Conservation (phyloP, 805 yeast species). For the Wickerhamiella domercqiae region DNA sequence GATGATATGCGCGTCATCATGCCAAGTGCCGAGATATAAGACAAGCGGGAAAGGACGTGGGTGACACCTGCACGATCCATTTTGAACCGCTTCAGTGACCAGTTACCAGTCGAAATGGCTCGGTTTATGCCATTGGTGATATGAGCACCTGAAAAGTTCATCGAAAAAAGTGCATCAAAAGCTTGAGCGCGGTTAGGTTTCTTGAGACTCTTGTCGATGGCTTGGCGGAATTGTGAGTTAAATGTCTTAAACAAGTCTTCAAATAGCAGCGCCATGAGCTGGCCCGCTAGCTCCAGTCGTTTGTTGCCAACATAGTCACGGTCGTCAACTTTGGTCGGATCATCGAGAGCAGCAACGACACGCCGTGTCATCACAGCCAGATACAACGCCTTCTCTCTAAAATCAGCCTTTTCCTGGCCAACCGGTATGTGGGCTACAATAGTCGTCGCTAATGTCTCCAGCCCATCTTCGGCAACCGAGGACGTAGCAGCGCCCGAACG, state of each 20-base stretch:
- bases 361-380: constrained; percentile 94
- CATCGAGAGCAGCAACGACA: constrained; percentile 87
- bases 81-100: constrained; percentile 97
- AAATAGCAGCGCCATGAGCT: constrained; percentile 81
- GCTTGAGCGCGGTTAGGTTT: constrained; percentile 91
- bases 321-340: constrained; percentile 93
- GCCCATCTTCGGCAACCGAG: constrained; percentile 77
- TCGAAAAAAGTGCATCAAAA: constrained; percentile 81
- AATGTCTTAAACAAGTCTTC: constrained; percentile 96
- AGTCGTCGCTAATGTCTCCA: constrained; percentile 81
- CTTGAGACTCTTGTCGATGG: constrained; percentile 82
- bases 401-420: constrained; percentile 46
- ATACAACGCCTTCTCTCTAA: constrained; percentile 86
- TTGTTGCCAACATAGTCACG: constrained; percentile 98
- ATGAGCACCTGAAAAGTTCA: constrained; percentile 81
- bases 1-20: constrained; percentile 99
- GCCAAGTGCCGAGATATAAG: constrained; percentile 89
- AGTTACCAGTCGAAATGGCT: constrained; percentile 96
- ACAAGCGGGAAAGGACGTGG: constrained; percentile 79
- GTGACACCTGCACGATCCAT: constrained; percentile 99
- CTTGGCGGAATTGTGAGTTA: constrained; percentile 85
- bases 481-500: constrained; percentile 58
- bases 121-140: constrained; percentile 89
- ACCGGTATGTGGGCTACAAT: constrained; percentile 91
- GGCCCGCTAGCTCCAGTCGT: constrained; percentile 94